phyloP scores from a whole-genome alignment of 75 land plant species.

The Pseudotsuga menziesii region DNA sequence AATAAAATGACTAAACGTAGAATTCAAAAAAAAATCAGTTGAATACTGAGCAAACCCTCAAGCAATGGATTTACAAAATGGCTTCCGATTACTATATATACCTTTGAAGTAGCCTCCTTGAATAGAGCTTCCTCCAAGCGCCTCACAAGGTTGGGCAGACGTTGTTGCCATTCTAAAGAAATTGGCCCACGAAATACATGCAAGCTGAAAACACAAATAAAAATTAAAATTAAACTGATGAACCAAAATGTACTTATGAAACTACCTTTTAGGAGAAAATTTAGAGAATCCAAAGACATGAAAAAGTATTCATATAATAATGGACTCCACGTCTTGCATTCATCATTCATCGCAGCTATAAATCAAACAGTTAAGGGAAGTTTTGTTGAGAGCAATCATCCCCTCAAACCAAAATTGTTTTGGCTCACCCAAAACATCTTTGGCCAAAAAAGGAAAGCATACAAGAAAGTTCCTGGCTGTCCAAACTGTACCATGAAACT shows the following conservation, averaged over 20 bases:
- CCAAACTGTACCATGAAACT: neutral
- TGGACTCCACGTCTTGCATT: too few relatives aligned
- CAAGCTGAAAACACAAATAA: constrained; percentile 18
- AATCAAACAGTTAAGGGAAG: too few relatives aligned
- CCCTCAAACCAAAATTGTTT: too few relatives aligned
- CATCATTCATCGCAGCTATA: too few relatives aligned
- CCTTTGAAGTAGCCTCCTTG: constrained; percentile 59
- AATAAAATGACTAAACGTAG: neutral
- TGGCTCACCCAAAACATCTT: too few relatives aligned
- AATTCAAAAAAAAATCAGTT: neutral
- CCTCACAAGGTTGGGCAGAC: constrained; percentile 59
- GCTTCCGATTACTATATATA: neutral
- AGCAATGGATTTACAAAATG: neutral
- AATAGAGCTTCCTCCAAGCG: constrained; percentile 66
- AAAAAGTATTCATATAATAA: too few relatives aligned
- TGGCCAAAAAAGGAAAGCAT: neutral
- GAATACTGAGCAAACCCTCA: neutral
- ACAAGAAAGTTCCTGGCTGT: neutral
- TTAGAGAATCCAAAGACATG: too few relatives aligned
- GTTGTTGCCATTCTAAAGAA: constrained; percentile 43
- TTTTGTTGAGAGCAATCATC: too few relatives aligned
- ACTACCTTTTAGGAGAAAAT: too few relatives aligned
- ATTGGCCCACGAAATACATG: constrained; percentile 28
- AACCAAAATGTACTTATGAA: too few relatives aligned
- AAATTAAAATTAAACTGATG: constrained; percentile 1